These are phyloP conservation scores for Metarhizium anisopliae DNA, from an alignment of 2,329 filamentous ascomycete species.

Conservation along the genomic window DNA sequence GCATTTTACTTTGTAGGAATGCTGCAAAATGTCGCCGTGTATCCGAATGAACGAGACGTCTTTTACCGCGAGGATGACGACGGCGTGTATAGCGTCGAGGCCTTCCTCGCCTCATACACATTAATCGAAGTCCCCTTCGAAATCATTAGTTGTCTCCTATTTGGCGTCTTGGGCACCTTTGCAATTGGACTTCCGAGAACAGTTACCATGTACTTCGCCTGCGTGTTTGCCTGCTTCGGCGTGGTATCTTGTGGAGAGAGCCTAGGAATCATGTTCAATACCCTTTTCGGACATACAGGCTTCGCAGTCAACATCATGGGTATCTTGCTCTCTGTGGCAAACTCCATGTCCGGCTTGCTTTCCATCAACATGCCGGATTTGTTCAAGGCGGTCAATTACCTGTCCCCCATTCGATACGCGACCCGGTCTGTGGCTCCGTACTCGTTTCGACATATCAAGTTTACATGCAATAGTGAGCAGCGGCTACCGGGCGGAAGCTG, in stretches of 20 bases:
- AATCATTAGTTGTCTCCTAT: constrained; percentile 54
- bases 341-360: constrained; percentile 63
- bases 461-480: constrained; percentile 56
- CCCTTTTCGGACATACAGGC: constrained; percentile 62
- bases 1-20: constrained; percentile 69
- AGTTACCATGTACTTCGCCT: constrained; percentile 56
- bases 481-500: constrained; percentile 51
- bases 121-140: constrained; percentile 65
- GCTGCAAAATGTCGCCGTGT: constrained; percentile 70
- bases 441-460: constrained; percentile 49
- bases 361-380: constrained; percentile 60
- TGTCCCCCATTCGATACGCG: constrained; percentile 63
- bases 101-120: constrained; percentile 64
- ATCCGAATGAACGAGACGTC: constrained; percentile 63
- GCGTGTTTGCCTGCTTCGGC: constrained; percentile 61
- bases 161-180: constrained; percentile 54
- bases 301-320: constrained; percentile 68
- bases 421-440: constrained; percentile 59
- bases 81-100: constrained; percentile 59
- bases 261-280: constrained; percentile 73
- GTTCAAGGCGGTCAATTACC: constrained; percentile 60
- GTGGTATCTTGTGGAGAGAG: constrained; percentile 68
- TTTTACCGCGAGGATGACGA: constrained; percentile 73
- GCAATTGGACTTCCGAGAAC: constrained; percentile 58
- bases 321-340: constrained; percentile 60